These are phyloP conservation scores for Ustilago shanxiensis DNA, from an alignment of 1,284 basidiomycete species.

Conservation along the genomic window DNA sequence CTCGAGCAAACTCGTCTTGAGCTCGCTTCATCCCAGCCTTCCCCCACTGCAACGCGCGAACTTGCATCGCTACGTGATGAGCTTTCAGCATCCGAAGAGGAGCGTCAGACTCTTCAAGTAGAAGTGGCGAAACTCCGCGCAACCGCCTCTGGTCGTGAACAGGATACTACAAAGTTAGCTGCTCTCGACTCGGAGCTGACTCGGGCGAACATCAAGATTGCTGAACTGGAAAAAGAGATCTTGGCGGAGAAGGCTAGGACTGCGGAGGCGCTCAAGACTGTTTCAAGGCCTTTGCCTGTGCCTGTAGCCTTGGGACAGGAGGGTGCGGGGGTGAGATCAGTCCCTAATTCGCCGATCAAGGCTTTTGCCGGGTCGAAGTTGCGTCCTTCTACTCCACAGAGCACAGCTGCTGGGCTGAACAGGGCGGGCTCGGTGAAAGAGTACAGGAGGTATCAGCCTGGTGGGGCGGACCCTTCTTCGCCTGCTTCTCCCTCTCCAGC, in stretches of 20 bases:
- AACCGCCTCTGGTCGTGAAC: slow-evolving; percentile 16
- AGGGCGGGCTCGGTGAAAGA: slow-evolving; percentile 61
- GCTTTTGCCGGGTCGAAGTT: slow-evolving; percentile 25
- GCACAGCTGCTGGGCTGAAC: slow-evolving; percentile 17
- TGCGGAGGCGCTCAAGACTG: slow-evolving; percentile 18
- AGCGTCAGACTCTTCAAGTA: slow-evolving; percentile 23
- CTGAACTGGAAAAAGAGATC: slow-evolving; percentile 39
- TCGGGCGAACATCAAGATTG: slow-evolving; percentile 19
- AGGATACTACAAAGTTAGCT: slow-evolving; percentile 8
- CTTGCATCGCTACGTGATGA: slow-evolving; percentile 32
- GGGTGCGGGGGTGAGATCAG: slow-evolving; percentile 15
- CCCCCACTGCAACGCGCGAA: slow-evolving; percentile 4
- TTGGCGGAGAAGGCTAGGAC: slow-evolving; percentile 17
- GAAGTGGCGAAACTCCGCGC: slow-evolving; percentile 34
- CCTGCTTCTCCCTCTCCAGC: slow-evolving; percentile 18
- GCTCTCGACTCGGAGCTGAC: slow-evolving; percentile 23
- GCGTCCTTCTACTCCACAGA: background rate
- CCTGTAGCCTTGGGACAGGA: slow-evolving; percentile 1
- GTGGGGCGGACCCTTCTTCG: background rate
- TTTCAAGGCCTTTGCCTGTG: slow-evolving; percentile 34
- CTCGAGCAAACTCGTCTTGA: slow-evolving; percentile 9
- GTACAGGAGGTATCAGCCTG: slow-evolving; percentile 42
- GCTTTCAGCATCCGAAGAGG: slow-evolving; percentile 32
- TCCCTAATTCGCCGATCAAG: slow-evolving; percentile 36
- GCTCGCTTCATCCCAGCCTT: slow-evolving; percentile 5